phyloP scores from a whole-genome alignment of 2,329 filamentous ascomycete genomes.

The Epichloe glyceriae region DNA sequence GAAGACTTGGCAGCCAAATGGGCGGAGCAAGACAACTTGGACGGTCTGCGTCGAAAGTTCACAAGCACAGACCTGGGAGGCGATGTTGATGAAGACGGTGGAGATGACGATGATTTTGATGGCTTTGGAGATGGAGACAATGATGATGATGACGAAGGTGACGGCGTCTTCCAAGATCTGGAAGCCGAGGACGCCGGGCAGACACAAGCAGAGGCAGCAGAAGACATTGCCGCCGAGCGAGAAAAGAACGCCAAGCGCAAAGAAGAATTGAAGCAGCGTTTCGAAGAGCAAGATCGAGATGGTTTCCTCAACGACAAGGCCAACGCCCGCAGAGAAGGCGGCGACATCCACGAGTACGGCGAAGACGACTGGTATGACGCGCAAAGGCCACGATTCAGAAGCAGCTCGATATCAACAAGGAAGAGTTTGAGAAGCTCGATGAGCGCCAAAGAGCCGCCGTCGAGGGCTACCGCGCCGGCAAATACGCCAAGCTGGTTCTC shows the following conservation, averaged over 20 bases:
- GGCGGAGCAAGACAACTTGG: slow-evolving; percentile 66
- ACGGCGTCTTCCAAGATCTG: slow-evolving; percentile 75
- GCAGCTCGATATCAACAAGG: slow-evolving; percentile 91
- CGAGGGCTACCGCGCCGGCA: slow-evolving; percentile 83
- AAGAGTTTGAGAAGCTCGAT: slow-evolving; percentile 81
- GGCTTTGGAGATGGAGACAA: slow-evolving; percentile 40
- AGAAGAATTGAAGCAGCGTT: slow-evolving; percentile 85
- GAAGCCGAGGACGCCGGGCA: slow-evolving; percentile 38
- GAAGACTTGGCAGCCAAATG: slow-evolving; percentile 73
- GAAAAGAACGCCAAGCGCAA: slow-evolving; percentile 84
- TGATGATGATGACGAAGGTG: slow-evolving; percentile 57
- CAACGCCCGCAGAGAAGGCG: slow-evolving; percentile 56
- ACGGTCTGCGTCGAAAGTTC: slow-evolving; percentile 62
- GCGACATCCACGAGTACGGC: slow-evolving; percentile 66
- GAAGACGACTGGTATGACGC: slow-evolving; percentile 99
- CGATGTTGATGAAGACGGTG: slow-evolving; percentile 27
- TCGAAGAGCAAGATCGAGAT: slow-evolving; percentile 96
- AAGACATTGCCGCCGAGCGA: slow-evolving; percentile 72
- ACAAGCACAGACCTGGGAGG: slow-evolving; percentile 48
- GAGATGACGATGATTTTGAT: slow-evolving; percentile 41
- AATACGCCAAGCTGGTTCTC: slow-evolving; percentile 83
- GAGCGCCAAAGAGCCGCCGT: slow-evolving; percentile 70
- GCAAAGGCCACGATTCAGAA: slow-evolving; percentile 87
- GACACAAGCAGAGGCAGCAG: slow-evolving; percentile 24
- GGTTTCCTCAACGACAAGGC: slow-evolving; percentile 87